These are phyloP conservation scores for Nakazawaea molendinolei DNA, from an alignment of 805 yeast genomes.

Conservation along the genomic window DNA sequence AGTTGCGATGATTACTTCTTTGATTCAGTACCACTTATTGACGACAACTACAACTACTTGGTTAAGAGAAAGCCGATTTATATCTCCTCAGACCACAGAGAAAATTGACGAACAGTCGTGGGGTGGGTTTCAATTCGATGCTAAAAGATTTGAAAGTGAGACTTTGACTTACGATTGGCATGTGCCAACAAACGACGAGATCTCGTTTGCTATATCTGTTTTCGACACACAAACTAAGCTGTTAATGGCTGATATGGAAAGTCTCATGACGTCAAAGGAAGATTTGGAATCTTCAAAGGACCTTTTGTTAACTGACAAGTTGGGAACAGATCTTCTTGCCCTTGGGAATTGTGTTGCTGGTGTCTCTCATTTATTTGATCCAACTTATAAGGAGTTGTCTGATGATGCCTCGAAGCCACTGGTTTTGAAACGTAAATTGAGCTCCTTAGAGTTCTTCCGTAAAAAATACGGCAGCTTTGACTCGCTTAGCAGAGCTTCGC, in stretches of 20 bases:
- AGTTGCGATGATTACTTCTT: constrained; percentile 49
- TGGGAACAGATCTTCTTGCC: constrained; percentile 49
- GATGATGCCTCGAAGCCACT: constrained; percentile 24
- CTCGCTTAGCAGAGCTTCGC: neutral
- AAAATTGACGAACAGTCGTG: constrained; percentile 46
- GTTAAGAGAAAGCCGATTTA: constrained; percentile 46
- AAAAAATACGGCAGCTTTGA: constrained; percentile 15
- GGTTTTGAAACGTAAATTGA: constrained; percentile 29
- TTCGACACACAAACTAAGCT: constrained; percentile 43
- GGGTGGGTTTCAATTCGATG: constrained; percentile 68
- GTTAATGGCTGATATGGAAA: constrained; percentile 36
- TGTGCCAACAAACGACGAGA: constrained; percentile 49
- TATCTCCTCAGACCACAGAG: constrained; percentile 36
- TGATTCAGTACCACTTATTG: constrained; percentile 57
- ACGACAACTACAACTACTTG: constrained; percentile 58
- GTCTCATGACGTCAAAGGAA: constrained; percentile 13
- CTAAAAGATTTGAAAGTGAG: constrained; percentile 38
- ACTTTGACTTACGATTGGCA: constrained; percentile 69
- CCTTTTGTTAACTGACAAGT: constrained; percentile 11
- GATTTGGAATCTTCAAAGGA: neutral
- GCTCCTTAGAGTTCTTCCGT: constrained; percentile 27
- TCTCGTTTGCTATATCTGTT: constrained; percentile 53
- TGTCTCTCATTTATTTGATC: constrained; percentile 59
- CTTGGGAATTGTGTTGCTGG: constrained; percentile 62
- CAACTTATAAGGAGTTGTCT: constrained; percentile 37